These are phyloP conservation scores for Musa troglodytarum DNA, from an alignment of 176 grass and related monocot species.

Conservation along the genomic window DNA sequence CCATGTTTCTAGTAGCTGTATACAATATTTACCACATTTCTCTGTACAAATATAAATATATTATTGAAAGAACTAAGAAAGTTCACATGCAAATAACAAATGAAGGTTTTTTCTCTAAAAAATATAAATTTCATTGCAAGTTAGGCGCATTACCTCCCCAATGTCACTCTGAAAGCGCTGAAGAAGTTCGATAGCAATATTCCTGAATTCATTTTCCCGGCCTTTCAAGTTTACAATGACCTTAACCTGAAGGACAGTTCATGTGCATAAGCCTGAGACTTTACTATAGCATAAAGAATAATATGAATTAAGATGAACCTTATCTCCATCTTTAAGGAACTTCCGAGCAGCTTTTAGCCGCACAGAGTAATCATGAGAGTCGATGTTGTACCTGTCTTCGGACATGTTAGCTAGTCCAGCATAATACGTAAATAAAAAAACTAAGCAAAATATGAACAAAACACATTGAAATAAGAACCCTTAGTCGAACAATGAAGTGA, in stretches of 20 bases:
- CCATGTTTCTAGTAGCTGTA: too few relatives aligned
- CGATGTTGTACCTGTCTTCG: conserved; percentile 73
- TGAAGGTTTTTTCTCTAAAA: too few relatives aligned
- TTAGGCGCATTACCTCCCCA: conserved; percentile 49
- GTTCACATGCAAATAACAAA: too few relatives aligned
- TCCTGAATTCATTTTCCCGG: conserved; percentile 70
- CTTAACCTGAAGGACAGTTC: conserved; percentile 52
- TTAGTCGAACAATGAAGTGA: not conserved
- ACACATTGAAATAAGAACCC: not conserved
- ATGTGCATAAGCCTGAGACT: not conserved
- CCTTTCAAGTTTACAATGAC: conserved; percentile 90
- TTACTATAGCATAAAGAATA: not conserved
- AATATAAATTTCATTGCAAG: too few relatives aligned
- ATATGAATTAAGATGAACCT: conserved; percentile 38
- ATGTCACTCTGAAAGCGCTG: conserved; percentile 79
- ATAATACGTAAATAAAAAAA: not conserved
- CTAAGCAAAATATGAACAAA: not conserved
- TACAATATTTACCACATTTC: too few relatives aligned
- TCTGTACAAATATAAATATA: too few relatives aligned
- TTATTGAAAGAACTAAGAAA: too few relatives aligned
- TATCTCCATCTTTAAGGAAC: conserved; percentile 92
- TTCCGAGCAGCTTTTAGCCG: conserved; percentile 68
- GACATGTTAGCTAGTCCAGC: not conserved
- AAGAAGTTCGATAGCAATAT: conserved; percentile 73
- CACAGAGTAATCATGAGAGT: conserved; percentile 75